phyloP scores from a whole-genome alignment of 768 basidiomycete genomes.

The Rhizopogon roseolus region DNA sequence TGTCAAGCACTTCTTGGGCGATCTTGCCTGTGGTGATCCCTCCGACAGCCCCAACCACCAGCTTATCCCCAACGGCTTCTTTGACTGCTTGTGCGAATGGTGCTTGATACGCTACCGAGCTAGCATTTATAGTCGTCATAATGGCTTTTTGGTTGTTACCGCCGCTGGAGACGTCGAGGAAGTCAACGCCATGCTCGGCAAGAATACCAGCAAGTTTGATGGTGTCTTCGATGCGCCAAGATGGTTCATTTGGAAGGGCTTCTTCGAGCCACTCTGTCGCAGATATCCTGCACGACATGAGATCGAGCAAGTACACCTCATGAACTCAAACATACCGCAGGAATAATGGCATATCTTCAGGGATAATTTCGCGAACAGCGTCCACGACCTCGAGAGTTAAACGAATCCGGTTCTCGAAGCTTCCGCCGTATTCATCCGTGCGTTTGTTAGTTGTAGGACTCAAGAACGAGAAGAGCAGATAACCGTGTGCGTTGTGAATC shows the following conservation, averaged over 20 bases:
- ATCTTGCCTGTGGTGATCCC: conserved; percentile 32
- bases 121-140: conserved; percentile 7
- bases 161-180: conserved; percentile 68
- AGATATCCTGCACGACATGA: conserved; percentile 40
- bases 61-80: conserved; percentile 36
- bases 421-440: conserved; percentile 67
- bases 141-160: conserved; percentile 46
- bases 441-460: conserved; percentile 59
- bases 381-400: conserved; percentile 61
- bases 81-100: conserved; percentile 53
- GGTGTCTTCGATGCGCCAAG: conserved; percentile 70
- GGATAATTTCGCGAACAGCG: conserved; percentile 56
- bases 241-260: conserved; percentile 49
- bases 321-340: conserved; percentile 39
- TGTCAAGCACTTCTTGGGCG: conserved; percentile 39
- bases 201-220: conserved; percentile 50
- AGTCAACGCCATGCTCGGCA: too few relatives aligned
- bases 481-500: too few relatives aligned
- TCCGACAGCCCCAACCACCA: conserved; percentile 26
- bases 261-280: conserved; percentile 74
- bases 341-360: conserved; percentile 63
- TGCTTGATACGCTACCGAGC: conserved; percentile 46
- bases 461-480: too few relatives aligned
- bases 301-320: not conserved
- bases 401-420: conserved; percentile 63